Evolutionary conservation across 164 flowering plant species (phyloP), one percentile per base, ranked within the genome.

Genomic region (Chloranthus sessilifolius): DNA sequence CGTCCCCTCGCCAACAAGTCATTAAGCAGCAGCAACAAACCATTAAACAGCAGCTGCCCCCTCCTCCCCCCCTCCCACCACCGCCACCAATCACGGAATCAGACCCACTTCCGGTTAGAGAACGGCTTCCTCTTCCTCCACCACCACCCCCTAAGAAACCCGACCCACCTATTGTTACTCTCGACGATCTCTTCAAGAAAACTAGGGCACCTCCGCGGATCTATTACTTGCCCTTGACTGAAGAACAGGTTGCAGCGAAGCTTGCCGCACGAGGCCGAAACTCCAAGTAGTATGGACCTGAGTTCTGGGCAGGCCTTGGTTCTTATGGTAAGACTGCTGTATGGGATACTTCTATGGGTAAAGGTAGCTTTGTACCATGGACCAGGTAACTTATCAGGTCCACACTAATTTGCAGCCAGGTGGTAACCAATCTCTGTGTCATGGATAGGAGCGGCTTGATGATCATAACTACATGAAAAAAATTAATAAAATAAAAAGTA

Each of bases 121-220:
- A 76, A 30, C 66, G 72, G 40, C 55, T 73, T 20, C 50, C 61
- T 42, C 77, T 64, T 57, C 87, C 88, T 7, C 83, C 87, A 0
- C 81, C 86, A 7, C 82, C 81, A 1, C 76, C 64, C 16, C 62
- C 75, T 0, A 80, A 79, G 70, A 77, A 79, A 44, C 55, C 56
- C 15, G 94, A 82, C 7, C 82, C 86, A 5, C 92, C 86, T 0
- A 79, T 82, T 36, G 76, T 82, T 22, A 86, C 95, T 46, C 61
- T 90, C 28, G 95, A 90, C 34, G 97, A 87, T 59, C 83, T 90
- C 23, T 90, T 90, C 49, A 66, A 55, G 59, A 90, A 86, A 61
- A 91, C 98, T 5, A 81, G 58, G 28, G 76, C 88, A 4, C 67
- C 75, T 12, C 98, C 98, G 19, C 70, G 95, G 11, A 85, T 91